Base-by-base conservation (phyloP, 1,284 basidiomycete species). In the Trichosporon sp. region DNA sequence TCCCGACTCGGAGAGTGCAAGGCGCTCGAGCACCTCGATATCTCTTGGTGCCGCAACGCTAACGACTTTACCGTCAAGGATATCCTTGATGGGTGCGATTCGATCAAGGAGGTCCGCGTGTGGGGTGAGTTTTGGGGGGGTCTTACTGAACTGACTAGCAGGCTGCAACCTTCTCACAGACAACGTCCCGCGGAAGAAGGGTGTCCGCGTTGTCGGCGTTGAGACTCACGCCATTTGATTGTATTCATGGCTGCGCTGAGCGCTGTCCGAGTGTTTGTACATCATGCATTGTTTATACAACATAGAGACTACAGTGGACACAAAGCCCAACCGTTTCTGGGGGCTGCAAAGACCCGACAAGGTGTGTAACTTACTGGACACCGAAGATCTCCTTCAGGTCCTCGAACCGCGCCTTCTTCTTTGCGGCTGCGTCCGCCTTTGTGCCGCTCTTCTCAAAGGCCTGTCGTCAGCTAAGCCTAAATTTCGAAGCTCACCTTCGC, bases 11-110 rank as follows among this genome's bases (percentile, higher is more conserved):
- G 84, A 0, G 70, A 73, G 0, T 85, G 85, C 19, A 76, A 73
- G 4, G 79, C 83, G 25, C 73, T 97, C 69, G 81, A 79, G 67
- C 83, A 81, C 72, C 73, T 98, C 34, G 91, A 99, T 73, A 77
- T 96, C 6, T 89, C 93, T 1, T 99, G 92, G 85, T 95, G 94
- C 69, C 82, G 95, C 46, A 84, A 86, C 36, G 84, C 92, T 32
- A 89, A 95, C 69, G 90, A 99, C 77, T 92, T 89, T 72, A 83
- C 90, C 1, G 79, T 98, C 65, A 89, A 90, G 76, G 83, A 80
- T 21, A 80, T 92, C 71, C 75, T 92, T 68, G 86, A 89, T 14
- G 82, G 81, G 0, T 82, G 82, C 59, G 69, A 68, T 1, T 25
- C 66, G 2, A 68, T 81, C 36, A 64, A 77, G 61, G 37, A 64